Conservation (phyloP, 441 rosid species). For the Populus trichocarpa region DNA sequence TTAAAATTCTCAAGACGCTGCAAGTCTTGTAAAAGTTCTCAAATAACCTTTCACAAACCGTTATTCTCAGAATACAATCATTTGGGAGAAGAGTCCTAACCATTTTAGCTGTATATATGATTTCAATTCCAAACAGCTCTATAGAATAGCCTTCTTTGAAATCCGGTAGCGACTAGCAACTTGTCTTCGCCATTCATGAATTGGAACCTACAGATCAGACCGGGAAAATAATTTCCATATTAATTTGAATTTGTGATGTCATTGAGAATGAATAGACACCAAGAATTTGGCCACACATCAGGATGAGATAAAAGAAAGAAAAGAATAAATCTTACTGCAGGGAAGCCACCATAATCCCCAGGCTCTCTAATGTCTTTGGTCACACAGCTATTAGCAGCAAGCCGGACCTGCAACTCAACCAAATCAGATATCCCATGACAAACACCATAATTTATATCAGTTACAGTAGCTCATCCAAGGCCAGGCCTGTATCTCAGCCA, state of each 20-base stretch:
- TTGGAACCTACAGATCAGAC: slow-evolving; percentile 41
- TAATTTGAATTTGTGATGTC: neutral
- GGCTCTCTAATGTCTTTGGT: slow-evolving; percentile 59
- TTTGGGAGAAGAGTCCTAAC: neutral
- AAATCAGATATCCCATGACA: neutral
- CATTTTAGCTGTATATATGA: neutral
- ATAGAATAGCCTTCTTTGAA: slow-evolving; percentile 26
- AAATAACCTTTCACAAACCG: neutral
- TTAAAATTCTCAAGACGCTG: too few species aligned
- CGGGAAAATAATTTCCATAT: neutral
- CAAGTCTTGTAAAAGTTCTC: neutral
- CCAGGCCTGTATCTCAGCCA: neutral
- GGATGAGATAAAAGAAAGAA: neutral
- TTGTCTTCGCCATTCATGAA: slow-evolving; percentile 58
- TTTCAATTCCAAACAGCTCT: neutral
- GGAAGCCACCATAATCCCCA: slow-evolving; percentile 83
- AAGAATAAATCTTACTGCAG: slow-evolving; percentile 50
- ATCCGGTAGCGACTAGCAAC: slow-evolving; percentile 28
- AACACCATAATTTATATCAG: neutral
- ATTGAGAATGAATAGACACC: slow-evolving; percentile 1
- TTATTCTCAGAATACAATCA: neutral
- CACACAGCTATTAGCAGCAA: slow-evolving; percentile 70
- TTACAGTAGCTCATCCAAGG: neutral
- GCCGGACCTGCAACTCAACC: slow-evolving; percentile 44
- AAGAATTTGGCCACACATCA: neutral